Percentiles rank a stretch among this genome's conserved stretches.
Evolutionary conservation across 2,329 filamentous ascomycete genomes (phyloP).

Genomic region (Aspergillus sergii): DNA sequence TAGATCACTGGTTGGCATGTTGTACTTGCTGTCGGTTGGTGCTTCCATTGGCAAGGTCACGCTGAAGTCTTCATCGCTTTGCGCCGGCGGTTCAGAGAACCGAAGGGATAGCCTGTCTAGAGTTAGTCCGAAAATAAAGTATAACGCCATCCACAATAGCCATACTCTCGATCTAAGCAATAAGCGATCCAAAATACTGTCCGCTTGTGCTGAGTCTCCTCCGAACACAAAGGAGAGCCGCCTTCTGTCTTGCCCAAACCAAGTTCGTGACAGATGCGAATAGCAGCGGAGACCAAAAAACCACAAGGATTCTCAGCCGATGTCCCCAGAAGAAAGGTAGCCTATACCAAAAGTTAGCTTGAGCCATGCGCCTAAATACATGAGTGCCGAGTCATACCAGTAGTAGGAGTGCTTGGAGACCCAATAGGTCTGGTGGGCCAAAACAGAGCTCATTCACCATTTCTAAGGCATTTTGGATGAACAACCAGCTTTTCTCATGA

Average conservation of each 20-base stretch:
- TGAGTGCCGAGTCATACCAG: conserved; percentile 11
- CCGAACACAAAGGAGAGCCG: not conserved
- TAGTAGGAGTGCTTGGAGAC: conserved; percentile 17
- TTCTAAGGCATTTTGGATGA: conserved; percentile 20
- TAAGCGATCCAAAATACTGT: conserved; percentile 22
- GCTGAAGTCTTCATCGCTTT: conserved; percentile 16
- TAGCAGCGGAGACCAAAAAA: conserved; percentile 17
- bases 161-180: conserved; percentile 23
- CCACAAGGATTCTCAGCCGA: conserved; percentile 16
- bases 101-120: conserved; percentile 19
- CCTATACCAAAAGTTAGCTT: conserved; percentile 4
- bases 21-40: conserved; percentile 1
- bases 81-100: conserved; percentile 16
- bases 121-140: conserved; percentile 2
- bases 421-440: conserved; percentile 17
- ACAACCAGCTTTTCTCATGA: conserved; percentile 19
- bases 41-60: conserved; percentile 9
- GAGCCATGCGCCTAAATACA: no score
- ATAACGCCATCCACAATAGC: not conserved
- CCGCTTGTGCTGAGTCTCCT: conserved; percentile 13
- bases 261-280: conserved; percentile 17
- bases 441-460: conserved; percentile 17
- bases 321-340: conserved; percentile 15
- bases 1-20: conserved; percentile 8
- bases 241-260: conserved; percentile 11